Conservation (phyloP, 768 basidiomycete genomes). For the Gloeostereum incarnatum region DNA sequence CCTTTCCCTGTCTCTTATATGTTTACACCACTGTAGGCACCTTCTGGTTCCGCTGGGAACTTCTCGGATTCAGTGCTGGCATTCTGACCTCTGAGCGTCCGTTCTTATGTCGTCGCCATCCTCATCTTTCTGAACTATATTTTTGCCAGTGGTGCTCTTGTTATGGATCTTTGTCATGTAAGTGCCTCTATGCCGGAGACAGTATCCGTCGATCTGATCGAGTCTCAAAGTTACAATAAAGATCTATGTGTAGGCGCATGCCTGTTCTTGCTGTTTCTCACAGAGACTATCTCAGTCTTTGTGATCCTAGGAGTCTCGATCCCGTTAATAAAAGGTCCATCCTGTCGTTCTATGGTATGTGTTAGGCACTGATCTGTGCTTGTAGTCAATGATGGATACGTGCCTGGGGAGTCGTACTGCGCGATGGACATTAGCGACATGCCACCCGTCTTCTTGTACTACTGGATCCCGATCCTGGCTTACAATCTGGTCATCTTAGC, state of each 20-base stretch:
- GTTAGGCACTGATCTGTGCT: background rate
- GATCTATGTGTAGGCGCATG: constrained; percentile 11
- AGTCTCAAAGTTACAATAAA: too few species aligned
- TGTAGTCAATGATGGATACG: constrained; percentile 6
- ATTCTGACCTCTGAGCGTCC: constrained; percentile 11
- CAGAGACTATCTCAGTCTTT: constrained; percentile 10
- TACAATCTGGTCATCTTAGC: constrained; percentile 13
- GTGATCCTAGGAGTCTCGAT: constrained; percentile 14
- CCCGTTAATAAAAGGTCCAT: too few species aligned
- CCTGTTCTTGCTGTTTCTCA: constrained; percentile 10
- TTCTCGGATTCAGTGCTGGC: constrained; percentile 14
- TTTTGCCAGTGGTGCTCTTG: constrained; percentile 15
- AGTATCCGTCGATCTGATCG: too few species aligned
- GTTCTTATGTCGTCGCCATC: background rate
- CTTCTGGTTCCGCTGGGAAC: constrained; percentile 20
- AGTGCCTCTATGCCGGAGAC: too few species aligned
- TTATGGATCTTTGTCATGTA: constrained; percentile 20
- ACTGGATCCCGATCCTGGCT: constrained; percentile 11
- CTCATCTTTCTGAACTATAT: background rate
- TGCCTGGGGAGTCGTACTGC: constrained; percentile 13
- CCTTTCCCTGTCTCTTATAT: background rate
- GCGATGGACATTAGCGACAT: constrained; percentile 8
- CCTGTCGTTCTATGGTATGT: constrained; percentile 6
- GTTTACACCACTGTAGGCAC: constrained; percentile 5
- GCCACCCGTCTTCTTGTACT: constrained; percentile 6